phyloP scores from a whole-genome alignment of 1,284 basidiomycete species.

The Malassezia restricta region DNA sequence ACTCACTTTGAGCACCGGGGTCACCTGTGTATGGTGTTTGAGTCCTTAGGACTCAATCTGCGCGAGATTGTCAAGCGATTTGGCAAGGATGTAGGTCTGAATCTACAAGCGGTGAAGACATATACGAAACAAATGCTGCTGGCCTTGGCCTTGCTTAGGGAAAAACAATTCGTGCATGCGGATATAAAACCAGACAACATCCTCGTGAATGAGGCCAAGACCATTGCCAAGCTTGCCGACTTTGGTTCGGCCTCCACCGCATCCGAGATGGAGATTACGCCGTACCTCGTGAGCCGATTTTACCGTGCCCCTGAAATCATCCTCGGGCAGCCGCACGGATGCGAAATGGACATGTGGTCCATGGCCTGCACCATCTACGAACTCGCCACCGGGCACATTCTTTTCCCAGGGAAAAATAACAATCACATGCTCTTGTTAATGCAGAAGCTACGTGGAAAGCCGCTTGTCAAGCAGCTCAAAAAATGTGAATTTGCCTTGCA shows the following conservation, averaged over 20 bases:
- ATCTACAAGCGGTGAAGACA: conserved; percentile 88
- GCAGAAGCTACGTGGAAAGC: conserved; percentile 80
- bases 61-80: conserved; percentile 97
- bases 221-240: conserved; percentile 84
- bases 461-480: conserved; percentile 86
- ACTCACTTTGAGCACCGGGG: conserved; percentile 92
- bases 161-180: conserved; percentile 87
- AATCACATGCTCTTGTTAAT: conserved; percentile 79
- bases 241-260: conserved; percentile 88
- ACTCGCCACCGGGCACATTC: conserved; percentile 93
- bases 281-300: conserved; percentile 92
- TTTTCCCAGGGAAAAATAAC: conserved; percentile 90
- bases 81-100: conserved; percentile 92
- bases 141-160: conserved; percentile 68
- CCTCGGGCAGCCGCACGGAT: conserved; percentile 85
- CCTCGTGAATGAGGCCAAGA: conserved; percentile 75
- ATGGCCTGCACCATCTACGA: conserved; percentile 96
- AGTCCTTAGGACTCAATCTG: conserved; percentile 78
- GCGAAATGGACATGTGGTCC: conserved; percentile 89
- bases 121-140: conserved; percentile 94
- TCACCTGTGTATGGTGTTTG: conserved; percentile 92
- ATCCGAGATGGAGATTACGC: conserved; percentile 90
- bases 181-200: conserved; percentile 57
- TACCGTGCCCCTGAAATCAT: conserved; percentile 99
- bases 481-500: conserved; percentile 78